Conservation (phyloP, 1,139 yeast genomes). For the Scheffersomyces cryptocercus region DNA sequence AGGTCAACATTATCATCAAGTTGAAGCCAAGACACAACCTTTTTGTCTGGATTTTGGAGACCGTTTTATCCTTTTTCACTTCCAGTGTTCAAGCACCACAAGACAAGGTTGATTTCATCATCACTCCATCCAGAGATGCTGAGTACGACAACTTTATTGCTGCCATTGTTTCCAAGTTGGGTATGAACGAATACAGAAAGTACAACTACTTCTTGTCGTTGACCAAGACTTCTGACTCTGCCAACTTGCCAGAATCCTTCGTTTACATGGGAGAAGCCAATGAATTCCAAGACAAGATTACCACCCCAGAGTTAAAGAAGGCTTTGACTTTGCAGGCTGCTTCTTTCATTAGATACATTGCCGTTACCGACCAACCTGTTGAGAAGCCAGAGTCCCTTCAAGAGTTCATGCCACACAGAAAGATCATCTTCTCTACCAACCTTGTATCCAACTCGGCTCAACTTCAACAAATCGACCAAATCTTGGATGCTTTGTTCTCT, state of each 20-base stretch:
- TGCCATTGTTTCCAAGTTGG: constrained; percentile 81
- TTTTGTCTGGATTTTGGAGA: constrained; percentile 62
- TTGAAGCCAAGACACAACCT: constrained; percentile 82
- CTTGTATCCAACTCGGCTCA: constrained; percentile 49
- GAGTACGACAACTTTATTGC: constrained; percentile 69
- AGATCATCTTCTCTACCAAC: constrained; percentile 52
- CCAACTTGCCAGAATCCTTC: constrained; percentile 67
- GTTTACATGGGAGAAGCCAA: constrained; percentile 89
- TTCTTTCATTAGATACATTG: constrained; percentile 59
- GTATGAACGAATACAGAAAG: constrained; percentile 76
- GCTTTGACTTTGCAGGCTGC: constrained; percentile 55
- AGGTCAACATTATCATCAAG: constrained; percentile 59
- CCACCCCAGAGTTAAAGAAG: constrained; percentile 50
- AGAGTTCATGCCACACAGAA: constrained; percentile 57
- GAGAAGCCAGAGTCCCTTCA: constrained; percentile 61
- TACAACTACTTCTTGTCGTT: constrained; percentile 80
- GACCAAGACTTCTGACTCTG: constrained; percentile 76
- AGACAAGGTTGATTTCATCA: constrained; percentile 63
- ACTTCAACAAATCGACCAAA: constrained; percentile 44
- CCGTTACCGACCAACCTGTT: constrained; percentile 79
- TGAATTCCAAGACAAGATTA: constrained; percentile 72
- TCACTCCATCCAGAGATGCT: constrained; percentile 58
- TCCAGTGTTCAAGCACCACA: constrained; percentile 50
- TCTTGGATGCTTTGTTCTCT: constrained; percentile 54
- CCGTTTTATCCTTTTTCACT: constrained; percentile 55